Evolutionary conservation across 345 rosid genomes (phyloP).

Genomic region (Pugionium dolabratum): DNA sequence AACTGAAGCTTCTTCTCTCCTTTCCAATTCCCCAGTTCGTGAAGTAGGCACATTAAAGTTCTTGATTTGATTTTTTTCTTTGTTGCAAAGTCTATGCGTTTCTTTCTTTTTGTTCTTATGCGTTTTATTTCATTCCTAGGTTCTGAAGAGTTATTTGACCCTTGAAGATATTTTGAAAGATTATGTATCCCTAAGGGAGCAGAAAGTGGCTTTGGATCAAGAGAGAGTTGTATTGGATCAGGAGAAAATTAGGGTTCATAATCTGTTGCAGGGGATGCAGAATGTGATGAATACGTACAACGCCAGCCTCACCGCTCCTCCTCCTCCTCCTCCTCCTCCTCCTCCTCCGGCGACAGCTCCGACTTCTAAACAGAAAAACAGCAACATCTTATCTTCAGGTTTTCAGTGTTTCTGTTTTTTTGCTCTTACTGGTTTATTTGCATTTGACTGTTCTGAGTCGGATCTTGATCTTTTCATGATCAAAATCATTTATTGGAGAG

Average conservation of each 20-base stretch:
- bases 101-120: neutral
- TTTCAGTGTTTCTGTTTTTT: neutral
- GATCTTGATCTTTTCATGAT: constrained; percentile 9
- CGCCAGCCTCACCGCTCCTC: constrained; percentile 36
- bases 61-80: neutral
- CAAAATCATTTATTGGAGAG: neutral
- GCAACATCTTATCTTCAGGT: constrained; percentile 23
- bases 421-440: neutral
- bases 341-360: constrained; percentile 36
- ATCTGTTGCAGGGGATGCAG: constrained; percentile 73
- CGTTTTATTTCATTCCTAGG: constrained; percentile 40
- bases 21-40: constrained; percentile 63
- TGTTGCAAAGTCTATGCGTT: neutral
- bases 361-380: neutral
- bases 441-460: neutral
- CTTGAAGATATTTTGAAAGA: constrained; percentile 66
- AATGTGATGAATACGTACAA: constrained; percentile 69
- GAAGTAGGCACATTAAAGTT: constrained; percentile 22
- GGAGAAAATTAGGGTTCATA: constrained; percentile 65
- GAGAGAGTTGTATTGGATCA: constrained; percentile 62
- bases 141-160: constrained; percentile 61
- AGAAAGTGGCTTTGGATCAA: constrained; percentile 60
- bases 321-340: constrained; percentile 36
- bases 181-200: constrained; percentile 69
- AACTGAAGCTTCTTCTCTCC: constrained; percentile 67